A percentile compares a stretch with the other conserved stretches of the same genome.
Evolutionary conservation across 2,329 filamentous ascomycete genomes (phyloP).

Genomic region (Beauveria sp.): DNA sequence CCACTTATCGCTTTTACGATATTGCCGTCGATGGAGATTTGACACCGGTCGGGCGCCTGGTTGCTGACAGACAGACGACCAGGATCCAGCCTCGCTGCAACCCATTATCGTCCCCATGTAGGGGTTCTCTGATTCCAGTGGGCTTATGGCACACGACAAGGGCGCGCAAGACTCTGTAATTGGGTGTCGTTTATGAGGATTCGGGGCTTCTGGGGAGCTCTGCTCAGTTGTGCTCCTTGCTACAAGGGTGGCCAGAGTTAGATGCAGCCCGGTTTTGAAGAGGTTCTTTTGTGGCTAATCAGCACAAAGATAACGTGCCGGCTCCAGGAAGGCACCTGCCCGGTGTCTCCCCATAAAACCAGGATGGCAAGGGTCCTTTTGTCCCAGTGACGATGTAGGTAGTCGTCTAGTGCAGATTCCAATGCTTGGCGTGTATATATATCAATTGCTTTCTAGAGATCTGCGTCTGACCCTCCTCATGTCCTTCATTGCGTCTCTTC

Average conservation of each 20-base stretch:
- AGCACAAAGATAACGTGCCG: not conserved
- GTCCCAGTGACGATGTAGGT: not conserved
- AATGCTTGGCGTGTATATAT: not conserved
- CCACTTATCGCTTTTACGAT: no score
- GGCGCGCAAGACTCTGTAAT: not conserved
- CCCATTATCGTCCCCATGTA: not conserved
- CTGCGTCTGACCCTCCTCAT: not conserved
- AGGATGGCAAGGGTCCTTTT: not conserved
- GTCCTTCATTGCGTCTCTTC: not conserved
- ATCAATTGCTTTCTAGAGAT: not conserved
- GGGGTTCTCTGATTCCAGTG: not conserved
- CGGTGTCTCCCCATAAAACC: not conserved
- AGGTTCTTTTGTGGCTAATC: not conserved
- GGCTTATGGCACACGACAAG: not conserved
- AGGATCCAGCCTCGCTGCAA: not conserved
- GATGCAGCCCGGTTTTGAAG: not conserved
- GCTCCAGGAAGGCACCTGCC: not conserved
- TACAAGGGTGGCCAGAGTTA: not conserved
- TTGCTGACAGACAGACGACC: not conserved
- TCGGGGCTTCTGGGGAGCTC: constrained; percentile 1
- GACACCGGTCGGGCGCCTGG: no score
- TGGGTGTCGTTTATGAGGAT: not conserved
- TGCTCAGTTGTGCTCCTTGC: not conserved
- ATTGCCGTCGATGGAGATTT: no score
- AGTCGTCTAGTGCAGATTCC: no score